Percentiles rank a stretch among this genome's conserved stretches.
phyloP scores from a whole-genome alignment of 176 grass and related monocot species.

The Typha latifolia region DNA sequence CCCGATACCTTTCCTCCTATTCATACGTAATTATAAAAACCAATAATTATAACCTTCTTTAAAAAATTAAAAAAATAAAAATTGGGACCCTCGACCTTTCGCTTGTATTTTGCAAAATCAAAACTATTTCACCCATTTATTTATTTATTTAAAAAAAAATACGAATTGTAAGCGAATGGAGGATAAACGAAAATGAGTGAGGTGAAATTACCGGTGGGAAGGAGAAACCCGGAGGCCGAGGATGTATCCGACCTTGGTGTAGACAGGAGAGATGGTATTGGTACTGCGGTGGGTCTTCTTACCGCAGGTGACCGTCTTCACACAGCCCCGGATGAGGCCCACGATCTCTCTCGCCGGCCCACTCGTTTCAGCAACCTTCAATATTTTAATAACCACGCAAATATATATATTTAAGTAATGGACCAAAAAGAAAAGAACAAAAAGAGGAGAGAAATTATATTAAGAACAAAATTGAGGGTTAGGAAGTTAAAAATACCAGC shows the following conservation, averaged over 20 bases:
- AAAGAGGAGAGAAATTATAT: background rate
- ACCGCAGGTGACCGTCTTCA: conserved; percentile 69
- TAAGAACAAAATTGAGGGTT: background rate
- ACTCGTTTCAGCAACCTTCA: conserved; percentile 69
- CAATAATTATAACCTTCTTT: no score
- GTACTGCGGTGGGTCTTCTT: conserved; percentile 7
- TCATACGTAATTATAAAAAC: background rate
- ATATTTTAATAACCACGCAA: conserved; percentile 12
- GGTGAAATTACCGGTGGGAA: conserved; percentile 30
- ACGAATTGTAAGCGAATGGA: no score
- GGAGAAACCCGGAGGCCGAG: conserved; percentile 66
- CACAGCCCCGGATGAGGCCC: conserved; percentile 64
- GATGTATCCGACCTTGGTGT: conserved; percentile 54
- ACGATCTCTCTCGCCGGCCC: conserved; percentile 41
- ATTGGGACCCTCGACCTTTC: no score
- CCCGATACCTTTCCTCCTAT: conserved; percentile 71
- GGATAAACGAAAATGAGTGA: no score
- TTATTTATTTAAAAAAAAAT: no score
- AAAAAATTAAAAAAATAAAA: no score
- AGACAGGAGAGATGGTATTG: conserved; percentile 1
- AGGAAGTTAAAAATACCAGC: conserved; percentile 33
- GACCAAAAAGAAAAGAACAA: background rate
- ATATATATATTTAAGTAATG: background rate
- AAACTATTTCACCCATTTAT: no score
- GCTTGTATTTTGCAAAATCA: no score